Evolutionary conservation across 371 early-diverging fungal genomes (phyloP), one percentile per base, ranked within the genome.

Genomic region (Mucor saturninus): DNA sequence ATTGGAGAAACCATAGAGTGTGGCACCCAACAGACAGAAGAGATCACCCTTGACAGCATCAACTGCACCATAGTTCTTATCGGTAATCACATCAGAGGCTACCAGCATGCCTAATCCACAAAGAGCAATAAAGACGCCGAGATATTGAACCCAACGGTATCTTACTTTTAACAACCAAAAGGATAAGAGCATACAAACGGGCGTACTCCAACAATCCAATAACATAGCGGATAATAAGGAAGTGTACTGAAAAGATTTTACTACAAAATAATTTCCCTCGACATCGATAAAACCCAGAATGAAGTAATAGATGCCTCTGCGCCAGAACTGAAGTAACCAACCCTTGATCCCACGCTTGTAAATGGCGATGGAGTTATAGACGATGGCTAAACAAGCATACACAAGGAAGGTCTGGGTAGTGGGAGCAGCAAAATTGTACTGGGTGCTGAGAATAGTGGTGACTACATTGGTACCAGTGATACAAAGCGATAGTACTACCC

Each of bases 181-280:
- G 32, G 83, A 81, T 38, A 91, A 62, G 21, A 88, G 56, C 60
- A 91, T 81, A 26, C 86, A 87, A 6, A 83, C 83, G 11, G 91
- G 90, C 39, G 87, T 84, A 1, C 90, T 79, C 88, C 90, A 91
- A 9, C 90, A 79, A 59, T 89, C 87, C 14, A 91, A 77, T 51
- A 91, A 69, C 88, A 89, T 86, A 63, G 81, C 86, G 2, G 89
- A 88, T 48, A 91, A 74, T 11, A 90, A 62, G 7, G 85, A 85
- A 7, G 92, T 91, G 63, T 90, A 89, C 57, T 71, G 76, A 66
- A 83, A 91, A 7, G 89, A 87, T 72, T 89, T 90, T 50, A 91
- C 86, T 7, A 88, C 80, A 75, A 91, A 89, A 65, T 85, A 91
- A 61, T 91, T 91, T 63, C 84, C 92, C 63, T 91, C 90, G 2